Conservation (phyloP, 2,329 filamentous ascomycete species). For the Botryotinia globosa region DNA sequence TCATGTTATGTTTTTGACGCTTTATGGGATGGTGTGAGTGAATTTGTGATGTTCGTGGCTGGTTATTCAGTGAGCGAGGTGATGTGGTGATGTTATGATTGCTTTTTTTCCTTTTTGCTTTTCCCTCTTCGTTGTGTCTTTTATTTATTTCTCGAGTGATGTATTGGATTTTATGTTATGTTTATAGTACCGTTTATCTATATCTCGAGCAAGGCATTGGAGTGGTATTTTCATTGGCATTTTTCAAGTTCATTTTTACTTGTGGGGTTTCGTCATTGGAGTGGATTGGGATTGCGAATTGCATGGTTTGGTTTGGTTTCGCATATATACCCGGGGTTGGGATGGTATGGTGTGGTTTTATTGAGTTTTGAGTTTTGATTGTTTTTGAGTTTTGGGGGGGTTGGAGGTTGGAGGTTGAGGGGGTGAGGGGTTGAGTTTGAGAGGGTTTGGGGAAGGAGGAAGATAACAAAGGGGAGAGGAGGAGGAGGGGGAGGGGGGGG, state of each 20-base stretch:
- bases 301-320: neutral
- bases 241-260: neutral
- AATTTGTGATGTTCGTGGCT: neutral
- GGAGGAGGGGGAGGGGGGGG: no score
- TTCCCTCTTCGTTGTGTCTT: neutral
- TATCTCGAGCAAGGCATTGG: neutral
- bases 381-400: no score
- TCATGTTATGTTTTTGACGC: neutral
- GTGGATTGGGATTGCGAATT: neutral
- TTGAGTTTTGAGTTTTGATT: neutral
- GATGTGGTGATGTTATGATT: neutral
- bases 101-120: neutral
- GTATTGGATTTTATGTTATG: neutral
- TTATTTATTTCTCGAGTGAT: neutral
- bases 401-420: no score
- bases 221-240: neutral
- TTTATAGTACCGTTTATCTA: neutral
- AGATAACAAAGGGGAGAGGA: no score
- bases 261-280: neutral
- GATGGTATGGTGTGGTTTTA: neutral
- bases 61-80: neutral
- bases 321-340: neutral
- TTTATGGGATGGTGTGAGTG: neutral
- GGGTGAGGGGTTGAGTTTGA: no score
- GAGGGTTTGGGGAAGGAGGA: no score